Evolutionary conservation across 176 grass and related monocot species (phyloP).

Genomic region (Raddia distichophylla): DNA sequence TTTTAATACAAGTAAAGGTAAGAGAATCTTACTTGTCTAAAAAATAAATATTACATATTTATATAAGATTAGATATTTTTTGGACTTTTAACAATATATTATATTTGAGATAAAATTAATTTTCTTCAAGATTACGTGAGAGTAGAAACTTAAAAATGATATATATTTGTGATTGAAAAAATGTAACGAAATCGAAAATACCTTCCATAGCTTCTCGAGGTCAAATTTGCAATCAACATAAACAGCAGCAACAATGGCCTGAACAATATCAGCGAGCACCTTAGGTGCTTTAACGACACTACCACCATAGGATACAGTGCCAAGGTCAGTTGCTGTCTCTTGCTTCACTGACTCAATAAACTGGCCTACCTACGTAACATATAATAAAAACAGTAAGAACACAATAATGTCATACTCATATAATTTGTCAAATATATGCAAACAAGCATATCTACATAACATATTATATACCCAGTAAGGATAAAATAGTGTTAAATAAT

Average conservation of each 20-base stretch:
- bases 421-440: too few species aligned
- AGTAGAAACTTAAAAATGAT: not conserved
- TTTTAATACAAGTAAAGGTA: not conserved
- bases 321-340: slow-evolving; percentile 49
- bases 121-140: not conserved
- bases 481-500: slow-evolving; percentile 7
- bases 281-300: slow-evolving; percentile 65
- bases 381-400: too few species aligned
- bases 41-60: not conserved
- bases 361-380: slow-evolving; percentile 69
- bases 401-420: too few species aligned
- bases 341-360: slow-evolving; percentile 58
- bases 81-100: slow-evolving; percentile 3
- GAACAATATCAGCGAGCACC: slow-evolving; percentile 79
- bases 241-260: slow-evolving; percentile 70
- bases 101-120: not conserved
- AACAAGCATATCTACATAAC: too few species aligned
- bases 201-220: slow-evolving; percentile 80
- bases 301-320: slow-evolving; percentile 56
- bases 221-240: slow-evolving; percentile 82
- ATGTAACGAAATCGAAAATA: not conserved
- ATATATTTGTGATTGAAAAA: not conserved
- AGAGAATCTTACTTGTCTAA: not conserved
- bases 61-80: not conserved
- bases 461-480: slow-evolving; percentile 11